Percentiles rank a stretch among this genome's conserved stretches.
Conservation (phyloP, 2,329 filamentous ascomycete genomes). For the Fusarium longipes region DNA sequence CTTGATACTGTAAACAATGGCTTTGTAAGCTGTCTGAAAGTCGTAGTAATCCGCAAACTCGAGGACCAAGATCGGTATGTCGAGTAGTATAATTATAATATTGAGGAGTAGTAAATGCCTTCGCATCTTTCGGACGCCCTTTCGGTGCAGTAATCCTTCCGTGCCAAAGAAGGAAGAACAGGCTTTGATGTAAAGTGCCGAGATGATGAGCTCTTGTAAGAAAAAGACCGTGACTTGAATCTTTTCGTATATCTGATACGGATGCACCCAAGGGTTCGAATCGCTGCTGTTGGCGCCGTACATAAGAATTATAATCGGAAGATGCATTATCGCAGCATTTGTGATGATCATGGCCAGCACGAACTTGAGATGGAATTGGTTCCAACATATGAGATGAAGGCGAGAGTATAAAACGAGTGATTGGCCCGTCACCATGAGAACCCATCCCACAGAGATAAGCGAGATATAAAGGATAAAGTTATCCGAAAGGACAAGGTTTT, state of each 20-base stretch:
- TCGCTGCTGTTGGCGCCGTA: constrained; percentile 61
- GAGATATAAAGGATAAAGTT: constrained; percentile 41
- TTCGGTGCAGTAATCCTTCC: constrained; percentile 1
- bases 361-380: constrained; percentile 58
- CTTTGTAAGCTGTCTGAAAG: constrained; percentile 43
- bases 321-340: constrained; percentile 60
- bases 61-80: constrained; percentile 49
- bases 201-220: constrained; percentile 65
- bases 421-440: constrained; percentile 69
- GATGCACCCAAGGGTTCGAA: constrained; percentile 29
- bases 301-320: constrained; percentile 66
- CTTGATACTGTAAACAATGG: constrained; percentile 51
- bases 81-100: constrained; percentile 55
- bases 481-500: constrained; percentile 42
- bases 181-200: constrained; percentile 59
- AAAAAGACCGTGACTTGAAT: constrained; percentile 67
- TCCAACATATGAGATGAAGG: constrained; percentile 67
- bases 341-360: constrained; percentile 68
- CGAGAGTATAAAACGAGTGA: constrained; percentile 71
- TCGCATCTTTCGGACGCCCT: constrained; percentile 21
- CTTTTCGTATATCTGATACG: constrained; percentile 62
- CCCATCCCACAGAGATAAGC: constrained; percentile 48
- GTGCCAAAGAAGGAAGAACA: constrained; percentile 12
- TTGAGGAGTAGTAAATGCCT: constrained; percentile 58
- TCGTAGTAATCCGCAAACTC: constrained; percentile 53